A percentile compares a stretch with the other conserved stretches of the same genome.
phyloP scores from a whole-genome alignment of 2,329 filamentous ascomycete species.

The Cladosporium colombiae region DNA sequence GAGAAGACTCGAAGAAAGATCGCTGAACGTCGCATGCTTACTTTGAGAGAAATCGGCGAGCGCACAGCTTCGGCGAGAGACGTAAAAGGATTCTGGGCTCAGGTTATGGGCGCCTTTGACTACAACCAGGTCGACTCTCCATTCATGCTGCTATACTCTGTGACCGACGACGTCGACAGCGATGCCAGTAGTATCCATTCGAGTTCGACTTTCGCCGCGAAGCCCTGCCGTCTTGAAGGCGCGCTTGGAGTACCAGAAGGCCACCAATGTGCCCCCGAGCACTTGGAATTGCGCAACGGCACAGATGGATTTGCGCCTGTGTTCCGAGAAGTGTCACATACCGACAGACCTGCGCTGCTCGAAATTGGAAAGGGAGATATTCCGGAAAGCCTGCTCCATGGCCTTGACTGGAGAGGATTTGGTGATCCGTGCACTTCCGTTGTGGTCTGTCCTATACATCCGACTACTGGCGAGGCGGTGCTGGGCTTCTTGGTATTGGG shows the following conservation, averaged over 20 bases:
- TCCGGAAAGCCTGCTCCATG: slow-evolving; percentile 63
- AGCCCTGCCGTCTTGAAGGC: slow-evolving; percentile 70
- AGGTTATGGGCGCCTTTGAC: slow-evolving; percentile 68
- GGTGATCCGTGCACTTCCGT: slow-evolving; percentile 69
- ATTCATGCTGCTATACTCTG: slow-evolving; percentile 75
- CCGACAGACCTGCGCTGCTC: slow-evolving; percentile 66
- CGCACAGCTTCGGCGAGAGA: slow-evolving; percentile 71
- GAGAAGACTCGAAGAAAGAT: slow-evolving; percentile 79
- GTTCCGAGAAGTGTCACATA: slow-evolving; percentile 73
- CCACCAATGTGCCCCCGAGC: slow-evolving; percentile 61
- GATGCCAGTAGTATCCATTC: slow-evolving; percentile 73
- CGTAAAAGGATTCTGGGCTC: slow-evolving; percentile 71
- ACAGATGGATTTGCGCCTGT: slow-evolving; percentile 74
- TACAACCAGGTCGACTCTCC: slow-evolving; percentile 76
- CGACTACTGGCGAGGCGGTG: slow-evolving; percentile 71
- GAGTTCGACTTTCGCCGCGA: slow-evolving; percentile 61
- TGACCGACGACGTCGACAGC: slow-evolving; percentile 69
- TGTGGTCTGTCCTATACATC: slow-evolving; percentile 76
- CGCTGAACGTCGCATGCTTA: slow-evolving; percentile 77
- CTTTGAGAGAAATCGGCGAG: slow-evolving; percentile 74
- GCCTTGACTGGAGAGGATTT: slow-evolving; percentile 69
- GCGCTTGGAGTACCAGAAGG: slow-evolving; percentile 66
- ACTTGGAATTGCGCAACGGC: slow-evolving; percentile 69
- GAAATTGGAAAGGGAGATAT: slow-evolving; percentile 67
- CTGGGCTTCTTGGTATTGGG: slow-evolving; percentile 79